Evolutionary conservation across 2,329 filamentous ascomycete species (phyloP), one percentile per base, ranked within the genome.

Genomic region (Phyllosticta paracitricarpa): DNA sequence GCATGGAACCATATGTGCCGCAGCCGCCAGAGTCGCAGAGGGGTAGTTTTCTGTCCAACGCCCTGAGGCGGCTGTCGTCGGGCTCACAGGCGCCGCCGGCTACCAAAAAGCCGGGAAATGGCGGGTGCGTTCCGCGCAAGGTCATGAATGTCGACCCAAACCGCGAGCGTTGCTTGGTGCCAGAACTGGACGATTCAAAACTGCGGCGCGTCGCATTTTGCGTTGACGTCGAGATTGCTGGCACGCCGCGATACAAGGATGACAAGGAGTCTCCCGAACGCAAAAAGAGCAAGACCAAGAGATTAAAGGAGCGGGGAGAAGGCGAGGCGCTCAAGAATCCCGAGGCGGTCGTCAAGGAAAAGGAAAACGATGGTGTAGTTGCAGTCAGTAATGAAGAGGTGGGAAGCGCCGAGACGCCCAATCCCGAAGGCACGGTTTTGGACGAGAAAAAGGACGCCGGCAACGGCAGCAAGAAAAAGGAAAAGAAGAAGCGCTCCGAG

Each of bases 161-260:
- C 66, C 84, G 94, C 52, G 86, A 93, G 69, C 81, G 94, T 65
- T 96, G 91, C 72, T 81, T 84, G 25, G 84, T 97, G 30, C 78
- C 84, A 4, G 92, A 96, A 66, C 79, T 99, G 55, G 86, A 91
- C 66, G 84, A 87, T 68, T 84, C 84, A 56, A 96, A 94, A 72
- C 75, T 99, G 63, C 84, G 91, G 59, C 85, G 91, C 59, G 94
- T 99, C 0, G 89, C 93, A 0, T 99, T 99, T 70, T 96, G 90
- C 67, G 94, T 99, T 2, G 94, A 99, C 70, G 92, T 99, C 4
- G 94, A 99, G 73, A 96, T 99, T 69, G 93, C 93, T 2, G 90
- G 91, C 0, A 86, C 90, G 70, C 90, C 92, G 25, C 86, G 84
- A 67, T 94, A 95, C 67, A 76, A 72, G 55, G 76, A 79, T 14